Conservation (phyloP, 495 filamentous ascomycete species). For the Penicillium fimorum region DNA sequence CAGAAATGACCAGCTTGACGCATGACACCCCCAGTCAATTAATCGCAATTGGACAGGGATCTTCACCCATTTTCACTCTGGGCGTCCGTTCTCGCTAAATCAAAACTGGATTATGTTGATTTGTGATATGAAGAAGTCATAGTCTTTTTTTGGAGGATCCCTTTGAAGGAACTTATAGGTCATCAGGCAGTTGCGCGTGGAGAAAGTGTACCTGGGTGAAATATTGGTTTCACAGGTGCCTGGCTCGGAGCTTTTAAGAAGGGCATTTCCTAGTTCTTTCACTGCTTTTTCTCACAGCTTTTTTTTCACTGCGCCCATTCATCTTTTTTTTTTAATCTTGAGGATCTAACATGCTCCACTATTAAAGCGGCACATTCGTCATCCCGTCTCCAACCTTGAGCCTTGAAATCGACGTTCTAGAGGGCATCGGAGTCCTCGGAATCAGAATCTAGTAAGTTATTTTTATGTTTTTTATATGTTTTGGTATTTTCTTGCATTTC, state of each 20-base stretch:
- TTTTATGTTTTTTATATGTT: too few relatives aligned
- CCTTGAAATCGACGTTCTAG: neutral
- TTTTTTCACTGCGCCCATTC: neutral
- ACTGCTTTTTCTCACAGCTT: neutral
- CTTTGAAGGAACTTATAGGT: constrained; percentile 25
- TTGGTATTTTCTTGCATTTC: too few relatives aligned
- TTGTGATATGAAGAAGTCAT: constrained; percentile 11
- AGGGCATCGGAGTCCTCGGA: neutral
- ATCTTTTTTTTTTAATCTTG: neutral
- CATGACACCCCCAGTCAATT: constrained; percentile 27
- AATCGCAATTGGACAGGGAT: constrained; percentile 23
- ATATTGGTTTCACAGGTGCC: constrained; percentile 27
- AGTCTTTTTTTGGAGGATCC: neutral
- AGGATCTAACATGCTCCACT: neutral
- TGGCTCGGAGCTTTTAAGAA: constrained; percentile 12
- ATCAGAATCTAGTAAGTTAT: neutral
- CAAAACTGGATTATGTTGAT: constrained; percentile 10
- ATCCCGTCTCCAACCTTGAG: neutral
- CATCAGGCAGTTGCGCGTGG: constrained; percentile 29
- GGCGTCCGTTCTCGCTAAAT: constrained; percentile 8
- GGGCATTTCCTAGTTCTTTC: neutral
- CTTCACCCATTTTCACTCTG: constrained; percentile 8
- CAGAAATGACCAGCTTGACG: constrained; percentile 22
- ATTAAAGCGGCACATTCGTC: neutral
- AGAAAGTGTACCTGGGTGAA: constrained; percentile 4